Percentiles rank a stretch among this genome's conserved stretches.
Evolutionary conservation across 2,329 filamentous ascomycete genomes (phyloP).

Genomic region (Penicillium sp.): DNA sequence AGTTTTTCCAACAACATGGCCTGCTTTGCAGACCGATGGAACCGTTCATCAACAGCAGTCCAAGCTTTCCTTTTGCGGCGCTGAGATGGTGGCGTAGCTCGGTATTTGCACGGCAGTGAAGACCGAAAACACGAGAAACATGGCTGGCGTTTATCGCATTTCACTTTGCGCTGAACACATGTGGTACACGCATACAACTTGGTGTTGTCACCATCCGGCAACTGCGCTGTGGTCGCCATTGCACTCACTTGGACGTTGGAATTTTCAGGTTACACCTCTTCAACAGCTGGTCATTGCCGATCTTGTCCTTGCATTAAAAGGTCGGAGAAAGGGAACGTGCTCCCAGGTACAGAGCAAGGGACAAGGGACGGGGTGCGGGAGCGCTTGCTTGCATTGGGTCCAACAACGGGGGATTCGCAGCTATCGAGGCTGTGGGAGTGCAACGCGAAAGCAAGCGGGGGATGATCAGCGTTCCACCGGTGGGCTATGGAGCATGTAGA

Average conservation of each 20-base stretch:
- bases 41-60: background rate
- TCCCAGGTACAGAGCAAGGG: background rate
- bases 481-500: no score
- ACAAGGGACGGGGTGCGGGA: no score
- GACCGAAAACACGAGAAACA: slow-evolving; percentile 1
- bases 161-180: background rate
- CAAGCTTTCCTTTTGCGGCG: background rate
- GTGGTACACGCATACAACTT: background rate
- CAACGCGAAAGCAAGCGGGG: no score
- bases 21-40: background rate
- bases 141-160: slow-evolving; percentile 2
- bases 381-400: no score
- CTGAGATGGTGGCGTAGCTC: background rate
- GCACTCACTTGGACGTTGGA: no score
- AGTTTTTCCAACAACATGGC: background rate
- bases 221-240: no score
- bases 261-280: no score
- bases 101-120: background rate
- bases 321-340: background rate
- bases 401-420: no score
- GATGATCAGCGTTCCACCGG: no score
- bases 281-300: no score
- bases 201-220: background rate
- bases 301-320: background rate
- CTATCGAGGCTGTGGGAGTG: no score